Conservation (phyloP, 129 eudicot genomes). For the Arctium lappa region DNA sequence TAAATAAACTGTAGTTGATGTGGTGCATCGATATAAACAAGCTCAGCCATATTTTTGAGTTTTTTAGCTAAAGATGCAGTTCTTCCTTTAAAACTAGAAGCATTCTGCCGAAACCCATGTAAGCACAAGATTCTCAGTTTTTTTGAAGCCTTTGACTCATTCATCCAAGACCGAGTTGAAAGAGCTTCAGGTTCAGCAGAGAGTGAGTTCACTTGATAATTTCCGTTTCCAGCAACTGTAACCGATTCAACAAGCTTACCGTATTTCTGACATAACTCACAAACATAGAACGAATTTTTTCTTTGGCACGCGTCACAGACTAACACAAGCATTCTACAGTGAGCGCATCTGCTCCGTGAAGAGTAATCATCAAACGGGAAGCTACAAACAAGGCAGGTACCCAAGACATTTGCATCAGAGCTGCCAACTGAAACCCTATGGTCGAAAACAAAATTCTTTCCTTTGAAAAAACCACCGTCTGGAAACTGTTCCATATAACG, state of each 20-base stretch:
- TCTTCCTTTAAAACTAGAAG: slow-evolving; percentile 92
- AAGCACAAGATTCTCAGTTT: slow-evolving; percentile 80
- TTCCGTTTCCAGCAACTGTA: slow-evolving; percentile 10
- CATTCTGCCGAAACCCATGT: slow-evolving; percentile 97
- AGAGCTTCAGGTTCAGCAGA: slow-evolving; percentile 15
- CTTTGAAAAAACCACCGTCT: slow-evolving; percentile 90
- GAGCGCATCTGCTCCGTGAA: slow-evolving; percentile 68
- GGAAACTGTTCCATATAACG: slow-evolving; percentile 92
- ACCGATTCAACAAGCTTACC: slow-evolving; percentile 39
- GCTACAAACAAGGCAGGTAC: slow-evolving; percentile 65
- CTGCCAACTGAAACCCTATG: slow-evolving; percentile 94
- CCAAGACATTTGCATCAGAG: slow-evolving; percentile 43
- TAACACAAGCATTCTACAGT: slow-evolving; percentile 94
- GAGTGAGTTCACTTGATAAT: slow-evolving; percentile 6
- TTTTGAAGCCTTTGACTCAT: slow-evolving; percentile 31
- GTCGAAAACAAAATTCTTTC: slow-evolving; percentile 93
- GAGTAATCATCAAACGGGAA: slow-evolving; percentile 78
- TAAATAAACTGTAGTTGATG: slow-evolving; percentile 74
- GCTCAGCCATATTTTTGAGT: slow-evolving; percentile 76
- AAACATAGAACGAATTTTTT: slow-evolving; percentile 41
- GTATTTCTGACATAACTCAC: slow-evolving; percentile 76
- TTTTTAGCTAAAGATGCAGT: slow-evolving; percentile 80
- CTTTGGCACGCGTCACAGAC: slow-evolving; percentile 67
- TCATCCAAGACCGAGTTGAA: neutral
- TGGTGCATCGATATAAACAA: slow-evolving; percentile 76